These are phyloP conservation scores for Fusarium sp. DNA, from an alignment of 2,329 filamentous ascomycete species.

Conservation along the genomic window DNA sequence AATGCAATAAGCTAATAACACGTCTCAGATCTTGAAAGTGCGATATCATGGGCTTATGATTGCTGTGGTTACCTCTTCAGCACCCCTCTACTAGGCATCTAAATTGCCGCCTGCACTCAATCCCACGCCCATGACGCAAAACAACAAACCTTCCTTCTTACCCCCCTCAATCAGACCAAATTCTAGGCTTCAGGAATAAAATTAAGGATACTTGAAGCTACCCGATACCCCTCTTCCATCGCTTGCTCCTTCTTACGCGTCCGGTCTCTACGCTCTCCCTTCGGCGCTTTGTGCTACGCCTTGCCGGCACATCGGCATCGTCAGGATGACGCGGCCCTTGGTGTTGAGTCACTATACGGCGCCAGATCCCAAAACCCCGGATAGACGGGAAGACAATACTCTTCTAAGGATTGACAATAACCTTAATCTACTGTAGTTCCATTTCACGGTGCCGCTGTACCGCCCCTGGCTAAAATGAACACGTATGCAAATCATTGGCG, in stretches of 20 bases:
- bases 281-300: conserved; percentile 18
- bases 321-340: conserved; percentile 44
- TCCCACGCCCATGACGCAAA: conserved; percentile 1
- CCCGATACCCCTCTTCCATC: neutral
- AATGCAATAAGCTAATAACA: neutral
- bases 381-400: conserved; percentile 22
- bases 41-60: neutral
- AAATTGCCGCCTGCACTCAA: conserved; percentile 7
- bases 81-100: conserved; percentile 1
- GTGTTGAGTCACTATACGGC: conserved; percentile 30
- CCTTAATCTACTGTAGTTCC: conserved; percentile 19
- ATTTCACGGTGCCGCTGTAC: conserved; percentile 19
- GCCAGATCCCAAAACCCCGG: conserved; percentile 11
- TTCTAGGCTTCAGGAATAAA: conserved; percentile 22
- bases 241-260: conserved; percentile 3
- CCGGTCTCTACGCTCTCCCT: neutral
- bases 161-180: neutral
- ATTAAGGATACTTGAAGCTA: conserved; percentile 4
- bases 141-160: neutral
- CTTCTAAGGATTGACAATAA: conserved; percentile 16
- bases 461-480: conserved; percentile 10
- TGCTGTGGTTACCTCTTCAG: neutral
- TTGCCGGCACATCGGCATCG: conserved; percentile 36
- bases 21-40: neutral
- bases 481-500: conserved; percentile 8